These are phyloP conservation scores for Lactarius pseudohatsudake DNA, from an alignment of 768 basidiomycete species.

Conservation along the genomic window DNA sequence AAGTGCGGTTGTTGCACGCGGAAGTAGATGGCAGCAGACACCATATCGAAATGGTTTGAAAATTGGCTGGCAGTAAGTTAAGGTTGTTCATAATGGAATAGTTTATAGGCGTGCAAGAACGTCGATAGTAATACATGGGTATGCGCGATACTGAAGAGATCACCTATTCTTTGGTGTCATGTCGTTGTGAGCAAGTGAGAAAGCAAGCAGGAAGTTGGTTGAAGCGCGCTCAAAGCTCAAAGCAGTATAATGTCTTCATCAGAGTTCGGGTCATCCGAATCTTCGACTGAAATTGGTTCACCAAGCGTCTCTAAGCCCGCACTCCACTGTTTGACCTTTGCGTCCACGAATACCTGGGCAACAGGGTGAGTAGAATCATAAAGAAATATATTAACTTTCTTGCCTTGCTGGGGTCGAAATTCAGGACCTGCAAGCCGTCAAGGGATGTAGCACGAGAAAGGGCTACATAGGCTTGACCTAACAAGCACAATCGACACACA, in stretches of 20 bases:
- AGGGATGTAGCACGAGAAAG: conserved; percentile 86
- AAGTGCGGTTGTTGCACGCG: too few relatives aligned
- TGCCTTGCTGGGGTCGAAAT: conserved; percentile 77
- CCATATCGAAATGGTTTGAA: too few relatives aligned
- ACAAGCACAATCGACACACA: background rate
- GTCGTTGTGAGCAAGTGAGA: background rate
- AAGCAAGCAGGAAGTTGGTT: background rate
- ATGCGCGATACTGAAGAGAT: background rate
- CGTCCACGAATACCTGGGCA: conserved; percentile 25
- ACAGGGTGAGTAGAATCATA: background rate
- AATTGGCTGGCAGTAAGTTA: too few relatives aligned
- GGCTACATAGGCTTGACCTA: conserved; percentile 90
- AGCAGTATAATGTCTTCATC: conserved; percentile 18
- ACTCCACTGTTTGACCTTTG: conserved; percentile 70
- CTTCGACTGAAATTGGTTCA: conserved; percentile 15
- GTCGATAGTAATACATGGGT: background rate
- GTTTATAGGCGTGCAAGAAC: background rate
- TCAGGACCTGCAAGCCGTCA: conserved; percentile 80
- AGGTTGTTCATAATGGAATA: background rate
- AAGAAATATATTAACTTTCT: conserved; percentile 9
- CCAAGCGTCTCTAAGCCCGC: conserved; percentile 58
- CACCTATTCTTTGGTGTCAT: background rate
- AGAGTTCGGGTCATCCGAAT: background rate
- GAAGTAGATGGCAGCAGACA: too few relatives aligned
- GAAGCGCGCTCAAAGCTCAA: conserved; percentile 5